Base-by-base conservation (phyloP, 1,284 basidiomycete species). In the Thecaphora frezii region DNA sequence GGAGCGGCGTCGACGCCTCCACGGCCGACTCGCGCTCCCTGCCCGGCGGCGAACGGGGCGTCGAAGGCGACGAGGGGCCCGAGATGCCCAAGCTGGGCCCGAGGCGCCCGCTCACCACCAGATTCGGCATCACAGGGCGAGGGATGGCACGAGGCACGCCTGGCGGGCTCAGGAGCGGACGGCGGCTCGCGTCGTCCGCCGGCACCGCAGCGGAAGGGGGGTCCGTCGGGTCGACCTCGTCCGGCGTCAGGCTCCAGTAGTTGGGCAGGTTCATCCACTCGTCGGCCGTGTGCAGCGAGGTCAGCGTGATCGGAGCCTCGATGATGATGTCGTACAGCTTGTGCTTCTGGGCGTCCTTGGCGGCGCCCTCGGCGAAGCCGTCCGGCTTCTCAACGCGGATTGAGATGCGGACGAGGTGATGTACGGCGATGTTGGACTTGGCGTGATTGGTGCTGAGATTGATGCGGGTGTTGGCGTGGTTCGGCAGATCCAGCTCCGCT, bases 381-480 rank as follows among this genome's bases (percentile, higher is more conserved):
- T 65, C 60, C 44, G 70, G 58, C 30, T 81, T 84, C 80, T 93
- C 89, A 16, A 97, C 89, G 18, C 93, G 84, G 65, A 97, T 86
- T 14, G 89, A 84, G 44, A 93, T 84, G 81, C 92, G 92, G 61
- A 98, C 82, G 59, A 84, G 81, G 79, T 98, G 94, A 2, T 84
- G 83, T 25, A 96, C 85, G 18, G 84, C 81, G 65, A 97, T 87
- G 74, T 91, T 91, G 57, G 89, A 88, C 68, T 85, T 85, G 65
- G 86, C 84, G 79, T 92, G 91, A 78, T 87, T 88, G 74, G 90
- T 92, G 21, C 90, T 89, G 63, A 91, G 88, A 72, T 87, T 88
- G 59, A 97, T 79, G 46, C 80, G 79, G 7, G 78, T 78, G 14
- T 73, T 54, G 71, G 76, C 25, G 82, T 69, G 46, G 67, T 62